Conservation (phyloP, 805 yeast species). For the Metschnikowia dekortorum region DNA sequence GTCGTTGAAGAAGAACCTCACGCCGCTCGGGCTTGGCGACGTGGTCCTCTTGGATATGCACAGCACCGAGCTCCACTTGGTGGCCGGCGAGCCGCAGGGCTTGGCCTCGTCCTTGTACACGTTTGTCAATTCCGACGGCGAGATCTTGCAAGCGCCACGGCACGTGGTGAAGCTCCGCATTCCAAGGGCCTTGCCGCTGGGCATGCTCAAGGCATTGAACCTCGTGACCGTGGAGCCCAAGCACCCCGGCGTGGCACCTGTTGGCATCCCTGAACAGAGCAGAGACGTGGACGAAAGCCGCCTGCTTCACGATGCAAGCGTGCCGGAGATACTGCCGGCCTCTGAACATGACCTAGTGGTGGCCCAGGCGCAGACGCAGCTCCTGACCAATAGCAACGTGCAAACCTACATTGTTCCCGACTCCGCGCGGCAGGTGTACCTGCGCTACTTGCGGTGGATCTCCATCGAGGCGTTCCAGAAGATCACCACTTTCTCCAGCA, state of each 20-base stretch:
- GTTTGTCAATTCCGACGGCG: constrained; percentile 54
- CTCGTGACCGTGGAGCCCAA: constrained; percentile 25
- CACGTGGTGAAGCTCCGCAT: constrained; percentile 46
- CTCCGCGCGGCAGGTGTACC: constrained; percentile 29
- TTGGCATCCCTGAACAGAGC: constrained; percentile 32
- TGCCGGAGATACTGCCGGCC: neutral
- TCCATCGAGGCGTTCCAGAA: constrained; percentile 38
- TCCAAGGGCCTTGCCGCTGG: constrained; percentile 47
- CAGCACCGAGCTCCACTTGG: constrained; percentile 46
- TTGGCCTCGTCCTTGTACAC: constrained; percentile 53
- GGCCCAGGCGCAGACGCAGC: neutral
- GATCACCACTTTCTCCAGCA: constrained; percentile 35
- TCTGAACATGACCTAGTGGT: neutral
- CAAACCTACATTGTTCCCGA: constrained; percentile 35
- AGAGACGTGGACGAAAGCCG: neutral
- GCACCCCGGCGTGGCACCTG: constrained; percentile 30
- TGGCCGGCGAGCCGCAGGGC: constrained; percentile 49
- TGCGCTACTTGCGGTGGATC: constrained; percentile 20
- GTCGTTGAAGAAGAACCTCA: constrained; percentile 6
- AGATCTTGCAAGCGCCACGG: constrained; percentile 43
- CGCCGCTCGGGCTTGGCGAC: constrained; percentile 51
- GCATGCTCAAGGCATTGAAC: constrained; percentile 33
- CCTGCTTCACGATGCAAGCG: neutral
- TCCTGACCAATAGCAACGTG: constrained; percentile 30
- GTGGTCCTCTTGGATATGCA: constrained; percentile 50